Evolutionary conservation across 2,329 filamentous ascomycete genomes (phyloP), one percentile per base, ranked within the genome.

Genomic region (Blastomyces silverae): DNA sequence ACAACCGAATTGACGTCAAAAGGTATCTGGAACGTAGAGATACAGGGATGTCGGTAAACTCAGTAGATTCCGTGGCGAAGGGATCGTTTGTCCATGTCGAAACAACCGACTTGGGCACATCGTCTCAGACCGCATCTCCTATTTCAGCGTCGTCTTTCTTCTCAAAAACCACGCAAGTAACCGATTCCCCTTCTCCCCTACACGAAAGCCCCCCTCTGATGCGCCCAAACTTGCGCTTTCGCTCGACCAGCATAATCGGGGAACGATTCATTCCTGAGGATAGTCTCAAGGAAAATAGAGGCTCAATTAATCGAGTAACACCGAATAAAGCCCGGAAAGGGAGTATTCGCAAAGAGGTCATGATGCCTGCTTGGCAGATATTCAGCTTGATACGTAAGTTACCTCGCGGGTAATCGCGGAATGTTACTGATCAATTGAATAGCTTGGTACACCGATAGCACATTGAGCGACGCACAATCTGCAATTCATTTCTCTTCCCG

Each of bases 321-420:
- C 46, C 37, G 37, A 42, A 31, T 20, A 60, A 52, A 28, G 52
- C 17, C 11, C 67, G 62, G 28, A 67, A 67, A 63, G 65, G 65
- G 44, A 73, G 75, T 65, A 72, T 83, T 61, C 76, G 83, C 68
- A 96, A 93, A 73, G 92, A 96, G 71, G 89, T 97, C 17, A 88
- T 93, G 65, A 96, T 97, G 80, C 93, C 93, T 48, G 94, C 94
- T 1, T 97, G 92, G 92, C 93, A 97, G 72, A 96, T 97, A 73
- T 97, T 97, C 78, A 91, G 90, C 72, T 80, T 97, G 34, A 91
- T 97, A 71, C 92, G 89, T 92, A 80, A 78, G 89, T 82, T 71
- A 64, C 50, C n/a, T 62, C 20, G 22, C 25, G 64, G 22, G 55
- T 28, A 44, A 31, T 50, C 20, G 48, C 28, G 65, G 67, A 60